A percentile compares a stretch with the other conserved stretches of the same genome.
phyloP scores from a whole-genome alignment of 1,284 basidiomycete species.

The Cutaneotrichosporon sp. region DNA sequence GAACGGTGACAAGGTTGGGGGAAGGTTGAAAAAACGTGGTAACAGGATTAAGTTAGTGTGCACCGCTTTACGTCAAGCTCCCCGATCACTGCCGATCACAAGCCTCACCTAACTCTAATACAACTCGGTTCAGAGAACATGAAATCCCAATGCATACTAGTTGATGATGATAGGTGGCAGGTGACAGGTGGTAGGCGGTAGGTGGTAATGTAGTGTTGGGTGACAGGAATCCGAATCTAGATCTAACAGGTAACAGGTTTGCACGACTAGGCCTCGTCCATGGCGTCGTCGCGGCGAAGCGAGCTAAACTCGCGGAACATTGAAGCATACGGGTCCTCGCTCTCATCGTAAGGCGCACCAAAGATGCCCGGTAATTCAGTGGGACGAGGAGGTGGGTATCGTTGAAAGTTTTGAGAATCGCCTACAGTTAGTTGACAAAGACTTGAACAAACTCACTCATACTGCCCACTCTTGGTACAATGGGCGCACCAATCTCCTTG shows the following conservation, averaged over 20 bases:
- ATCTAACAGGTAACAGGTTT: neutral
- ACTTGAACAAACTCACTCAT: conserved; percentile 45
- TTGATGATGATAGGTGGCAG: neutral
- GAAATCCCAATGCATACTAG: neutral
- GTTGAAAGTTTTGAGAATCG: conserved; percentile 54
- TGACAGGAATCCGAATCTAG: neutral
- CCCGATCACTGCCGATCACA: neutral
- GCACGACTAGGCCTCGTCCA: conserved; percentile 20
- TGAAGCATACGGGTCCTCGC: conserved; percentile 45
- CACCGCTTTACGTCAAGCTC: neutral
- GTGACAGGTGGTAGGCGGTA: neutral
- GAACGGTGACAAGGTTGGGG: neutral
- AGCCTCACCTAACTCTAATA: neutral
- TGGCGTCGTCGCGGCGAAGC: conserved; percentile 20
- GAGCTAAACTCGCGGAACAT: conserved; percentile 48
- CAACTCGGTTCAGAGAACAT: neutral
- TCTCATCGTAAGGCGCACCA: conserved; percentile 41
- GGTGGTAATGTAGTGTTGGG: neutral
- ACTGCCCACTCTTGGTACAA: conserved; percentile 54
- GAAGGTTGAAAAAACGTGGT: neutral
- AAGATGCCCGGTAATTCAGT: conserved; percentile 53
- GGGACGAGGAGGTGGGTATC: conserved; percentile 52
- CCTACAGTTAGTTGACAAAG: conserved; percentile 32
- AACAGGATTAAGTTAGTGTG: neutral
- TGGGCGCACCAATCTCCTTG: conserved; percentile 56